Evolutionary conservation across 2,329 filamentous ascomycete species (phyloP), one percentile per base, ranked within the genome.

Genomic region (Stromatinia cepivora): DNA sequence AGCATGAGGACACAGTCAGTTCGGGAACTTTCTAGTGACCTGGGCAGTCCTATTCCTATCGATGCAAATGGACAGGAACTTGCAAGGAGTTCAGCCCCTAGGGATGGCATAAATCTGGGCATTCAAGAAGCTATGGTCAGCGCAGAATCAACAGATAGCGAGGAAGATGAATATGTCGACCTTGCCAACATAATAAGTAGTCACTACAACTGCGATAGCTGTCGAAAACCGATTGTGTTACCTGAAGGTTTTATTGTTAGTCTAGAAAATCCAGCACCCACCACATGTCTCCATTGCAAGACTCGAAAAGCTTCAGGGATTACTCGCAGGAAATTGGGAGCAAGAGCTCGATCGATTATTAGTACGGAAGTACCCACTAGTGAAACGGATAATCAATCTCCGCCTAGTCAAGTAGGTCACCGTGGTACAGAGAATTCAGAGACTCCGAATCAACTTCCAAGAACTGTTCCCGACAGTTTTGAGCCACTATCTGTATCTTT

Each of bases 131-230:
- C n/a, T 2, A 52, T 8, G 9, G 15, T 6, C 15, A 52, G 6
- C 3, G 22, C 31, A 39, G 46, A 39, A 15, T 39, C 63, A 4
- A 13, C 50, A 42, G 25, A 31, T 22, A 56, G n/a, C 17, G 50
- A 66, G 28, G 63, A 66, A 7, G 50, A 66, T 45, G 36, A 66
- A 6, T 39, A 52, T 52, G 15, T 9, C 6, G 15, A 56, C 3
- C 7, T n/a, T 45, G 10, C 11, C 39, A 34, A 45, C 7, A 34
- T 42, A 20, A 22, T 4, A 31, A 45, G 50, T 7, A 56, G 48
- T 31, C 62, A 65, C 42, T 45, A 65, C 25, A 65, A 65, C 20
- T 65, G 63, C 1, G 50, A 66, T n/a, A n/a, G 34, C 28, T 66
- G 63, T 45, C 50, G 50, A 11, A 66, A 66, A 17, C 63, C 50